Percentiles rank a stretch among this genome's conserved stretches.
Conservation (phyloP, 805 yeast genomes). For the Yarrowia sp. region DNA sequence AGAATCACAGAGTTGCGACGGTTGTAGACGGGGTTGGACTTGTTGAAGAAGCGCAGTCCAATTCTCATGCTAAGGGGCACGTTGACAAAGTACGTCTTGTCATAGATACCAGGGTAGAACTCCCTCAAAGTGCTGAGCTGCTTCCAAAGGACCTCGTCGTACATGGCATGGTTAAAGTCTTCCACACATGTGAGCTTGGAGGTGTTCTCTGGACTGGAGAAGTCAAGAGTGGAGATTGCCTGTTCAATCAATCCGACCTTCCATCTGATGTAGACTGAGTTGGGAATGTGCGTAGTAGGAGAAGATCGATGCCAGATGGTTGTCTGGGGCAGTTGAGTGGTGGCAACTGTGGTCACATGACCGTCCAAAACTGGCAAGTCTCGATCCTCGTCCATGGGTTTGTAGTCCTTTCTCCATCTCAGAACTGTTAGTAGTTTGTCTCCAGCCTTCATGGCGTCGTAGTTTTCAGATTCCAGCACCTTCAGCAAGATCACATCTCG, state of each 20-base stretch:
- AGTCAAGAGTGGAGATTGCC: not conserved
- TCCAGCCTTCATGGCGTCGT: slow-evolving; percentile 10
- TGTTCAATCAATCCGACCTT: slow-evolving; percentile 13
- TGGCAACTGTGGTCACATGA: slow-evolving; percentile 3
- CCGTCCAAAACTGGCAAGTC: slow-evolving; percentile 11
- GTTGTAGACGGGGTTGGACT: slow-evolving; percentile 11
- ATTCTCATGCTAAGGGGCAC: slow-evolving; percentile 11
- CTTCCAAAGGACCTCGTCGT: slow-evolving; percentile 12
- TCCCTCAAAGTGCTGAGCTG: slow-evolving; percentile 17
- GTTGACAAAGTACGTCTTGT: slow-evolving; percentile 12
- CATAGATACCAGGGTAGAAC: slow-evolving; percentile 16
- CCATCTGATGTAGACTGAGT: slow-evolving; percentile 21
- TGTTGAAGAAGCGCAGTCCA: slow-evolving; percentile 17
- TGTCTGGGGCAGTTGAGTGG: not conserved
- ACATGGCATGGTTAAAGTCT: slow-evolving; percentile 12
- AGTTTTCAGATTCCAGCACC: slow-evolving; percentile 4
- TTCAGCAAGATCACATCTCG: slow-evolving; percentile 12
- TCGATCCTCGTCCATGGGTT: slow-evolving; percentile 6
- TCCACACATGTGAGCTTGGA: slow-evolving; percentile 13
- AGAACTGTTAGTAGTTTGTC: slow-evolving; percentile 9
- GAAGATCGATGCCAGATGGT: slow-evolving; percentile 15
- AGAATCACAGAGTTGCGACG: slow-evolving; percentile 20
- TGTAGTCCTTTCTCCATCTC: slow-evolving; percentile 17
- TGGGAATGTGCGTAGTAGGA: not conserved
- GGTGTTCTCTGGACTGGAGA: not conserved